Base-by-base conservation (phyloP, 169 alveolate genomes). In the Plasmodium vinckei region DNA sequence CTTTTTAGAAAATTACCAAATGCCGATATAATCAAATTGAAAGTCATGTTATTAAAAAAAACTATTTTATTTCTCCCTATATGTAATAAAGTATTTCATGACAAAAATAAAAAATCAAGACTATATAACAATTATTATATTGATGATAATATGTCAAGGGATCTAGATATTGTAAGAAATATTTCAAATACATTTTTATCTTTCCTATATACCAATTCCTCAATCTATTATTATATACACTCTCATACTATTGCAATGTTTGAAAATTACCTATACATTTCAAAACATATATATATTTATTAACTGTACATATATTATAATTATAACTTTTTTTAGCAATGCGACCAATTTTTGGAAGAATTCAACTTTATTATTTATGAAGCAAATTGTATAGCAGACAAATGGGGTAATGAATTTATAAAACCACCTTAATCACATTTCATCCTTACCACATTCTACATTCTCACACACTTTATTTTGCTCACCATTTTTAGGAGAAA, bases 41-140 rank as follows among this genome's bases (percentile, higher is more conserved):
- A 79, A 60, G 89, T 79, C 19, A 23, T 79, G 39, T 47, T 79
- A 60, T 59, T 79, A 19, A 79, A 79, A 59, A 79, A 79, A 70
- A 71, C 89, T 42, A 79, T 79, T 42, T 79, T 39, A 46, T 79
- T 79, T 70, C 53, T 79, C 10, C 89, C 89, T 9, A 68, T 79
- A 13, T 79, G 89, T 56, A 79, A 79, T 59, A 79, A 68, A 79
- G 64, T 79, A 64, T 68, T 79, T 79, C 89, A 79, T 21, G 89
- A 79, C 46, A 79, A 79, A 79, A 79, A 79, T 60, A 79, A 67
- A 64, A 79, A 79, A 54, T 60, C 53, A 25, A 39, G 72, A 69
- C 51, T 79, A 21, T 79, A 79, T 63, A 79, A 79, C 25, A 79
- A 79, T 59, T 79, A 79, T 44, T 79, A 64, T 60, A 79, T 79